A percentile compares a stretch with the other conserved stretches of the same genome.
Conservation (phyloP, 1,284 basidiomycete genomes). For the Trichosporon coremiiforme region DNA sequence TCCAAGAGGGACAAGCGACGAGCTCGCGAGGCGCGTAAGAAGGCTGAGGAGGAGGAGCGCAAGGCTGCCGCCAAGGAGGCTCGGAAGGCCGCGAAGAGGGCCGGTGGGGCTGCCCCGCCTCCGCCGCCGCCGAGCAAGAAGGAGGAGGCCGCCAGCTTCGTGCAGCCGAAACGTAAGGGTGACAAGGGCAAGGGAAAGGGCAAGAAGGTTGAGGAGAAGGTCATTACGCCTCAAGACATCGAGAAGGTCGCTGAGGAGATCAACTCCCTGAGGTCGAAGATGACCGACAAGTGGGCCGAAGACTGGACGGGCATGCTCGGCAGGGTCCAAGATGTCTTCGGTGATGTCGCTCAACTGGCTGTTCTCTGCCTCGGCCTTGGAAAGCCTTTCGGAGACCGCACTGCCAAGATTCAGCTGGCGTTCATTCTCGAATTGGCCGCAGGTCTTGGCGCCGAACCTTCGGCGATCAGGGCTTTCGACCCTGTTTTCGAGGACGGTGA, state of each 20-base stretch:
- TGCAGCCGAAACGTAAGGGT: conserved; percentile 30
- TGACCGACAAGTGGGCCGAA: conserved; percentile 47
- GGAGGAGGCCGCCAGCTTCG: conserved; percentile 25
- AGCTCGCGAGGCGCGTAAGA: conserved; percentile 75
- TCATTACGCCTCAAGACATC: conserved; percentile 29
- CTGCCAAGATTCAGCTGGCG: conserved; percentile 52
- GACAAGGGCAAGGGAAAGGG: conserved; percentile 28
- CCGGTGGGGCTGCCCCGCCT: conserved; percentile 7
- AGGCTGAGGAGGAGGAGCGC: conserved; percentile 57
- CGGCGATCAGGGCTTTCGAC: conserved; percentile 42
- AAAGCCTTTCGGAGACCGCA: conserved; percentile 45
- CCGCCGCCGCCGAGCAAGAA: conserved; percentile 22
- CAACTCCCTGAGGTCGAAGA: conserved; percentile 43
- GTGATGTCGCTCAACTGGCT: neutral
- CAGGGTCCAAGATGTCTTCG: conserved; percentile 7
- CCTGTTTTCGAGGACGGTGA: conserved; percentile 49
- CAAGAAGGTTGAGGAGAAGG: conserved; percentile 23
- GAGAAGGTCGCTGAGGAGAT: conserved; percentile 32
- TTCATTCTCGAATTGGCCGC: conserved; percentile 34
- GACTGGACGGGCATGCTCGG: conserved; percentile 36
- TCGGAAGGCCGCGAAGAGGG: conserved; percentile 41
- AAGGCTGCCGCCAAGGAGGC: conserved; percentile 40
- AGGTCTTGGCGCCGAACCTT: conserved; percentile 24
- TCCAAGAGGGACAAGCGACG: conserved; percentile 81
- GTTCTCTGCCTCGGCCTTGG: conserved; percentile 51